phyloP scores from a whole-genome alignment of 2,329 filamentous ascomycete genomes.

The Exophiala mesophila region DNA sequence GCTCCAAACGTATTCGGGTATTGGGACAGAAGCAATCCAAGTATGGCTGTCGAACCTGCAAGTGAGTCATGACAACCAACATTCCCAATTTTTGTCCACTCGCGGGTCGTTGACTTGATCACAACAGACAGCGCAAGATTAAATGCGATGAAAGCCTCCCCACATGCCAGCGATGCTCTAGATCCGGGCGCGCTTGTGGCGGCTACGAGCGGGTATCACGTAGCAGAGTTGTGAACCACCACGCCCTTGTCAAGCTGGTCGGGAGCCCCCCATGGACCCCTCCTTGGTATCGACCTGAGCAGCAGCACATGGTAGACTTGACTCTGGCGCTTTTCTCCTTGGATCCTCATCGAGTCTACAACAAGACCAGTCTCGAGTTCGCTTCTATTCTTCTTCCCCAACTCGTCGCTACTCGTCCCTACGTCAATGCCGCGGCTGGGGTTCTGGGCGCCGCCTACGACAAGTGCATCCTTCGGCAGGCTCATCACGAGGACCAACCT shows the following conservation, averaged over 20 bases:
- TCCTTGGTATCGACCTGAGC: slow-evolving; percentile 2
- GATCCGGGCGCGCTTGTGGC: slow-evolving; percentile 5
- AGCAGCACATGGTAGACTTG: slow-evolving; percentile 6
- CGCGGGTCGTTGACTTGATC: too few relatives aligned
- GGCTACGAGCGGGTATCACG: slow-evolving; percentile 5
- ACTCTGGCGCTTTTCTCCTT: slow-evolving; percentile 2
- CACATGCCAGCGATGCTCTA: slow-evolving; percentile 6
- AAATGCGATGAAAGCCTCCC: slow-evolving; percentile 10
- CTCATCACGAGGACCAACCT: slow-evolving; percentile 1
- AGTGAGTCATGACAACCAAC: slow-evolving; percentile 6
- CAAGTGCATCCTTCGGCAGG: slow-evolving; percentile 3
- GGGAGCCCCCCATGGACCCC: neutral
- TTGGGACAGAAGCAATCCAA: slow-evolving; percentile 9
- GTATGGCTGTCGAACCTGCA: slow-evolving; percentile 11
- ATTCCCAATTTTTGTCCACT: too few relatives aligned
- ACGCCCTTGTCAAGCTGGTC: neutral
- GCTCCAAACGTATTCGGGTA: slow-evolving; percentile 5
- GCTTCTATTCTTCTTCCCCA: slow-evolving; percentile 6
- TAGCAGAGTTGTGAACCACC: neutral
- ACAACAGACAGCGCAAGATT: slow-evolving; percentile 6
- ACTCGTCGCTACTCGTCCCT: slow-evolving; percentile 2
- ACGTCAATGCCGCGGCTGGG: slow-evolving; percentile 10
- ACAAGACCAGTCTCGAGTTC: slow-evolving; percentile 4
- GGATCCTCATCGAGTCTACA: slow-evolving; percentile 7
- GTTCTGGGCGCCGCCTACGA: slow-evolving; percentile 9